These are phyloP conservation scores for Macroventuria anomochaeta DNA, from an alignment of 2,329 filamentous ascomycete species.

Conservation along the genomic window DNA sequence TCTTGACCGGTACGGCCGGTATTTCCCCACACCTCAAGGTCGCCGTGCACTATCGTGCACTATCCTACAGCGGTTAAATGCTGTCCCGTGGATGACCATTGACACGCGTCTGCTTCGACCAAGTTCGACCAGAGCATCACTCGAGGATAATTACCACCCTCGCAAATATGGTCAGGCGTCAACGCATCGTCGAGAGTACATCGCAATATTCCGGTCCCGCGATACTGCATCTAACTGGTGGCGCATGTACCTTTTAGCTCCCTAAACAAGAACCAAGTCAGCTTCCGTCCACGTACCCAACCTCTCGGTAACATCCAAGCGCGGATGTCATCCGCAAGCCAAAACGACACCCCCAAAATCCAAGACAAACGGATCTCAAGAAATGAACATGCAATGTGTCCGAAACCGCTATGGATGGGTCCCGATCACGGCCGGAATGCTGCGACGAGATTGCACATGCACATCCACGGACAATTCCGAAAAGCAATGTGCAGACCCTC, in stretches of 20 bases:
- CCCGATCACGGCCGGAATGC: conserved; percentile 1
- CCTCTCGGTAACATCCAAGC: conserved; percentile 26
- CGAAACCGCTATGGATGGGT: conserved; percentile 5
- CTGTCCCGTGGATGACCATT: background rate
- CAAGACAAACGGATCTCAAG: background rate
- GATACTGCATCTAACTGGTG: conserved; percentile 22
- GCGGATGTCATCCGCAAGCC: conserved; percentile 8
- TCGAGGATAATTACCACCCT: background rate
- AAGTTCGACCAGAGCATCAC: background rate
- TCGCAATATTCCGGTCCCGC: conserved; percentile 17
- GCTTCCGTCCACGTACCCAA: conserved; percentile 17
- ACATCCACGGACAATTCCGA: background rate
- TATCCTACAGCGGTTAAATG: background rate
- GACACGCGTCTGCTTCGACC: background rate
- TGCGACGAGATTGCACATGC: background rate
- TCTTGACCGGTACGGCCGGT: conserved; percentile 9
- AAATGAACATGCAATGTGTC: conserved; percentile 3
- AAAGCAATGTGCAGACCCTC: conserved; percentile 1
- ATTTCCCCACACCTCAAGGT: background rate
- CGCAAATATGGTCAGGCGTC: background rate
- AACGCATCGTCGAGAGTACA: background rate
- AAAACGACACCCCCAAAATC: background rate
- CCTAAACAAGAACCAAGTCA: conserved; percentile 21
- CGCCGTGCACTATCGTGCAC: background rate
- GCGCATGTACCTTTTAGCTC: conserved; percentile 11